Evolutionary conservation across 768 basidiomycete species (phyloP).

Genomic region (Baorangia bicolor): DNA sequence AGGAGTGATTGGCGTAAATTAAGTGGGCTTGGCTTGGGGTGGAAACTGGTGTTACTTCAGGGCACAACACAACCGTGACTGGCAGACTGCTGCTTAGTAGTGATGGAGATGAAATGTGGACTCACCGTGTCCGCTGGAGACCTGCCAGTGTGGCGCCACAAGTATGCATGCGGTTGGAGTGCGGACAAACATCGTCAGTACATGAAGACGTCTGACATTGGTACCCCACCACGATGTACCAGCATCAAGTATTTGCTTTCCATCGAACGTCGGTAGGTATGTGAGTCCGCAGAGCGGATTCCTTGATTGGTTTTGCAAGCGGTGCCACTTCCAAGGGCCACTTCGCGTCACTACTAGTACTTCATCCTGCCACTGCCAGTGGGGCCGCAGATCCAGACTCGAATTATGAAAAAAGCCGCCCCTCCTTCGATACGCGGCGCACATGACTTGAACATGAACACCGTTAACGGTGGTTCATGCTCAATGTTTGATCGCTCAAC

Average conservation of each 20-base stretch:
- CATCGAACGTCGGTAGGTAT: not conserved
- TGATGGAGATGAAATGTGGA: not conserved
- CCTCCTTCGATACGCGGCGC: not conserved
- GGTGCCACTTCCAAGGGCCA: not conserved
- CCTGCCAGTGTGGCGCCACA: too few relatives aligned
- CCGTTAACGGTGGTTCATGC: too few relatives aligned
- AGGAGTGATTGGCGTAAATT: constrained; percentile 4
- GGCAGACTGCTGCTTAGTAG: not conserved
- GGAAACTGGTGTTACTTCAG: not conserved
- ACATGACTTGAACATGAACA: not conserved
- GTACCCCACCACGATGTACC: not conserved
- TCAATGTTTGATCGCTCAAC: not conserved
- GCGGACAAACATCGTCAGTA: too few relatives aligned
- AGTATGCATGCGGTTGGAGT: not conserved
- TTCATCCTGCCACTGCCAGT: not conserved
- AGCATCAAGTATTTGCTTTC: not conserved
- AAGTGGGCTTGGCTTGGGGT: not conserved
- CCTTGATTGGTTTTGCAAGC: not conserved
- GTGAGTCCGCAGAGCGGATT: not conserved
- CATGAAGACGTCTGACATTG: too few relatives aligned
- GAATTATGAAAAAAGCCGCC: not conserved
- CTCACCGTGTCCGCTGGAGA: not conserved
- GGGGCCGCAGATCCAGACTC: too few relatives aligned
- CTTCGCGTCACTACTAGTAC: not conserved
- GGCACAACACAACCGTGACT: not conserved